These are phyloP conservation scores for Drechslerella coelobrocha DNA, from an alignment of 2,329 filamentous ascomycete genomes.

Conservation along the genomic window DNA sequence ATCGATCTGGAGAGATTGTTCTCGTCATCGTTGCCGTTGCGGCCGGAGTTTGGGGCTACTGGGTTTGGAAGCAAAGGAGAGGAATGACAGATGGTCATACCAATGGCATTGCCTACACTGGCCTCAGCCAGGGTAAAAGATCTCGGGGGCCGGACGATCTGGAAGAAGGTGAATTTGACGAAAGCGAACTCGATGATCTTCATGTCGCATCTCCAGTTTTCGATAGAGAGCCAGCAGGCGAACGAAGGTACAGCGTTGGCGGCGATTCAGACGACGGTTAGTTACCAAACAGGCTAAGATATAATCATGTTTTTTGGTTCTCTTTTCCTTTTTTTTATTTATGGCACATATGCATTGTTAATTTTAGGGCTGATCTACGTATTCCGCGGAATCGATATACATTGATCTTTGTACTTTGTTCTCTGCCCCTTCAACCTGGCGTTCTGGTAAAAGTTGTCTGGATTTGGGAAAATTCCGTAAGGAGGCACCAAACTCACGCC, in stretches of 20 bases:
- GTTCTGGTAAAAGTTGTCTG: too few relatives aligned
- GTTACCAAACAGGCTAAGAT: conserved; percentile 30
- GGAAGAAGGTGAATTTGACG: conserved; percentile 71
- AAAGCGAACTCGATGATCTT: conserved; percentile 70
- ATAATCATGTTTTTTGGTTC: conserved; percentile 7
- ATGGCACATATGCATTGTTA: background rate
- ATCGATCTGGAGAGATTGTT: conserved; percentile 83
- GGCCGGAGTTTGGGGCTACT: conserved; percentile 76
- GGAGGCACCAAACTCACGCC: too few relatives aligned
- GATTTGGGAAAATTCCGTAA: too few relatives aligned
- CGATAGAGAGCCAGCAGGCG: conserved; percentile 57
- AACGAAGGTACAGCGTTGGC: conserved; percentile 66
- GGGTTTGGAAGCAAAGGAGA: conserved; percentile 69
- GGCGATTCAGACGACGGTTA: conserved; percentile 64
- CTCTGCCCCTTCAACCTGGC: too few relatives aligned
- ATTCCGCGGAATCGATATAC: too few relatives aligned
- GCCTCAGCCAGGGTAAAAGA: conserved; percentile 61
- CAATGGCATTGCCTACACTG: conserved; percentile 52
- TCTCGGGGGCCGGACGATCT: conserved; percentile 62
- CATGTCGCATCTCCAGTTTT: conserved; percentile 63
- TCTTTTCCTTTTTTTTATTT: background rate
- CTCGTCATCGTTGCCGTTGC: conserved; percentile 80
- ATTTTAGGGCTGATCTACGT: conserved; percentile 10
- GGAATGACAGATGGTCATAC: conserved; percentile 60
- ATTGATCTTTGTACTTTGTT: too few relatives aligned